Evolutionary conservation across 768 basidiomycete species (phyloP).

Genomic region (Rhizopogon vesiculosus): DNA sequence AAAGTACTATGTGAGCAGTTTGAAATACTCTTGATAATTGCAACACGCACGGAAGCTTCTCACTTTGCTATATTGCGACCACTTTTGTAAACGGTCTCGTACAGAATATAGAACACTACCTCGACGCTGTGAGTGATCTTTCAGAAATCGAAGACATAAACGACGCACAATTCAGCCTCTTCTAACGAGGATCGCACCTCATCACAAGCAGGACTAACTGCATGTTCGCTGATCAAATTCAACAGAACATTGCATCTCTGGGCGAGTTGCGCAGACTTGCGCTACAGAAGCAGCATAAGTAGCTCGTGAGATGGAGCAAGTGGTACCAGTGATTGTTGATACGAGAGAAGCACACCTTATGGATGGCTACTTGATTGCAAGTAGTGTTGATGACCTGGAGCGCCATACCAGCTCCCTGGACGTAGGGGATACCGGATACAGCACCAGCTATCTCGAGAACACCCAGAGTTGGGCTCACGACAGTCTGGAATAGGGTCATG

Average conservation of each 20-base stretch:
- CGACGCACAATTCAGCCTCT: slow-evolving; percentile 39
- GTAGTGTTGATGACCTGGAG: slow-evolving; percentile 39
- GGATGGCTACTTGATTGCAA: slow-evolving; percentile 42
- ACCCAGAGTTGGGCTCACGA: slow-evolving; percentile 16
- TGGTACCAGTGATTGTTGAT: no score
- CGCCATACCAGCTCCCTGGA: slow-evolving; percentile 37
- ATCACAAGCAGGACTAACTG: slow-evolving; percentile 32
- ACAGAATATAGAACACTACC: slow-evolving; percentile 40
- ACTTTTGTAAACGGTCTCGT: slow-evolving; percentile 32
- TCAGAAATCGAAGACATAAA: neutral
- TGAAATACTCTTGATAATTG: neutral
- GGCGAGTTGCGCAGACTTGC: slow-evolving; percentile 37
- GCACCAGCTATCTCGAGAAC: slow-evolving; percentile 40
- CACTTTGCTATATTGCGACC: slow-evolving; percentile 34
- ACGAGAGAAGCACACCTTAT: slow-evolving; percentile 37
- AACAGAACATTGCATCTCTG: slow-evolving; percentile 38
- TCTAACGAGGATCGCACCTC: slow-evolving; percentile 37
- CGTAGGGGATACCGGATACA: slow-evolving; percentile 40
- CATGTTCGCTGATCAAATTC: slow-evolving; percentile 35
- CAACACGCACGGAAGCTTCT: slow-evolving; percentile 33
- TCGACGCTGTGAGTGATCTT: neutral
- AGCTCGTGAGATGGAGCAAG: neutral
- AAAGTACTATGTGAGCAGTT: neutral
- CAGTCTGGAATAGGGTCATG: neutral
- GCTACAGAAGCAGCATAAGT: slow-evolving; percentile 13